phyloP scores from a whole-genome alignment of 352 stramenopile genomes.

The Blastocystis sp. region DNA sequence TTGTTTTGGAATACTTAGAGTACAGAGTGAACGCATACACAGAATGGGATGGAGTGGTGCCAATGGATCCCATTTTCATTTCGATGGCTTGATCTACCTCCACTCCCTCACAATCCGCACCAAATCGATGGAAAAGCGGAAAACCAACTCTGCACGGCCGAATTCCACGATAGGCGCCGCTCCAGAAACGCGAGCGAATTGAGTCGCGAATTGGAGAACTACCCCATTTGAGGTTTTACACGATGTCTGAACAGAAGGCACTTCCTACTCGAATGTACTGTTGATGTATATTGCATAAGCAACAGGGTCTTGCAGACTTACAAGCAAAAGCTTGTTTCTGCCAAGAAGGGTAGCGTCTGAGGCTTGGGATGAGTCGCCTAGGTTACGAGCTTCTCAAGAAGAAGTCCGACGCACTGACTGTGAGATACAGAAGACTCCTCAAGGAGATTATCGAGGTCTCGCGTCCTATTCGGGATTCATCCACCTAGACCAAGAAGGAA shows the following conservation, averaged over 20 bases:
- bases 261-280: constrained; percentile 70
- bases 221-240: constrained; percentile 64
- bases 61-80: too few relatives aligned
- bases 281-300: not conserved
- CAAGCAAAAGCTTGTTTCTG: constrained; percentile 80
- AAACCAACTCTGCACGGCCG: not conserved
- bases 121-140: not conserved
- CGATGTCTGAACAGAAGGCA: constrained; percentile 69
- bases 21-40: too few relatives aligned
- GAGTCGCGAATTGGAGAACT: constrained; percentile 45
- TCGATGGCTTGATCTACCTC: too few relatives aligned
- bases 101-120: too few relatives aligned
- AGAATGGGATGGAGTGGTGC: too few relatives aligned
- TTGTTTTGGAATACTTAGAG: too few relatives aligned
- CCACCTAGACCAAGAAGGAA: constrained; percentile 76
- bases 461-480: not conserved
- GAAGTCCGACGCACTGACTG: constrained; percentile 98
- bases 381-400: constrained; percentile 90
- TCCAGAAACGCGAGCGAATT: not conserved
- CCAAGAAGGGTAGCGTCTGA: constrained; percentile 79
- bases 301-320: constrained; percentile 80
- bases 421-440: constrained; percentile 84
- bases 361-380: not conserved
- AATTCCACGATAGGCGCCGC: not conserved
- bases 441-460: constrained; percentile 81